Evolutionary conservation across 2,329 filamentous ascomycete species (phyloP).

Genomic region (Penicillium sp.): DNA sequence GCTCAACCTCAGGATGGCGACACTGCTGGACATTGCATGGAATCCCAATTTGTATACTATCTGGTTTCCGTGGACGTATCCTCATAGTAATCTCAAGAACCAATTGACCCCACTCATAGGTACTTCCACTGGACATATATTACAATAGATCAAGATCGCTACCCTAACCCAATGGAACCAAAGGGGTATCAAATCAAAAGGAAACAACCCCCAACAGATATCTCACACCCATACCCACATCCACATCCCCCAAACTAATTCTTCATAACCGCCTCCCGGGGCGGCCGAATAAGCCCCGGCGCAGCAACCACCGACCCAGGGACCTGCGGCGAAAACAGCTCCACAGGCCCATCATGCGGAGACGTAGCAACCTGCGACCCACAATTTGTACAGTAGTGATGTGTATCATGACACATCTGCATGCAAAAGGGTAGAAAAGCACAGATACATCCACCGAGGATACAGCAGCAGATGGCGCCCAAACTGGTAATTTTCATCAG

Average conservation of each 20-base stretch:
- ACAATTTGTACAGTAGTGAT: constrained; percentile 17
- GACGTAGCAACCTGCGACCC: background rate
- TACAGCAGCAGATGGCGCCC: constrained; percentile 14
- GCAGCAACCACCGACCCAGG: background rate
- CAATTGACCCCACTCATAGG: no score
- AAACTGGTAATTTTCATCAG: background rate
- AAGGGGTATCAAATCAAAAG: no score
- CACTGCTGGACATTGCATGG: no score
- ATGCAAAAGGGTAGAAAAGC: constrained; percentile 17
- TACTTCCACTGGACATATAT: no score
- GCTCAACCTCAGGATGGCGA: no score
- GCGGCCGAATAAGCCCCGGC: background rate
- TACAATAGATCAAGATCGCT: no score
- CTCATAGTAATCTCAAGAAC: no score
- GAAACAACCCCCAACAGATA: no score
- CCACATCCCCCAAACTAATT: background rate
- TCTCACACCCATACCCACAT: no score
- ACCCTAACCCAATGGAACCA: no score
- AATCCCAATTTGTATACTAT: no score
- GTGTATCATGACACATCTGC: constrained; percentile 18
- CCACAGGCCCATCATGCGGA: background rate
- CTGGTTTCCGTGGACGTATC: no score
- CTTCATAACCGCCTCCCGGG: background rate
- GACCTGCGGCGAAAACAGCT: background rate
- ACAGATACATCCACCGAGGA: constrained; percentile 16